Evolutionary conservation across 805 yeast genomes (phyloP), one percentile per base, ranked within the genome.

Genomic region (Candida hungchunana): DNA sequence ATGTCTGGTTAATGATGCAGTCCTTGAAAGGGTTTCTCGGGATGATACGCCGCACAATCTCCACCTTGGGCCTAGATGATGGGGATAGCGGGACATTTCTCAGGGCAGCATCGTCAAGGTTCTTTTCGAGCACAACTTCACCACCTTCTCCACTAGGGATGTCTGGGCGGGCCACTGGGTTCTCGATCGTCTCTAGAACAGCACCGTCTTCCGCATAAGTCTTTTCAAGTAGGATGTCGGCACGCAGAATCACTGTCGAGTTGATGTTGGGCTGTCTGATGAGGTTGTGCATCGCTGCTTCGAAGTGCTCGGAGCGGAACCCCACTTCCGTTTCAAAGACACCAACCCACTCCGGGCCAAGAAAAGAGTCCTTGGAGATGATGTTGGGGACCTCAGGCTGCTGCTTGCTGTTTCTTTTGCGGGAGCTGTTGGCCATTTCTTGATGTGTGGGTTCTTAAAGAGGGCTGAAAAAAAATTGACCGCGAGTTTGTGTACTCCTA

Each of bases 11-110:
- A 43, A 88, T 77, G 17, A 85, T 74, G 34, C 73, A 72, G 55
- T 89, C 97, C 50, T 85, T 82, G 54, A 75, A 78, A 0, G 96
- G 95, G 52, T 89, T 89, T 58, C 97, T 68, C 9, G 97, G 97
- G n/a, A 89, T 73, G 23, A 89, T 77, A 47, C 95, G 67, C 47
- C 97, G 73, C n/a, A 87, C 85, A 31, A 82, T 62, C 46, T 79
- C 77, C 15, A 59, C 55, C 29, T 65, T 63, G 14, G 69, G 67
- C 39, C 52, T 57, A 37, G 50, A 63, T 21, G 10, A 37, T 32
- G 38, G 51, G 18, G 32, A 47, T n/a, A 53, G 45, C 10, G 41
- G 51, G 1, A 59, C 64, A 5, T 48, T 25, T 31, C 62, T 62
- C 6, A 73, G 48, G 5, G 60, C 64, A 2, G 67, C 39, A 44